Percentiles rank a stretch among this genome's conserved stretches.
phyloP scores from a whole-genome alignment of 306 rosid genomes.

The Phaseolus lunatus region DNA sequence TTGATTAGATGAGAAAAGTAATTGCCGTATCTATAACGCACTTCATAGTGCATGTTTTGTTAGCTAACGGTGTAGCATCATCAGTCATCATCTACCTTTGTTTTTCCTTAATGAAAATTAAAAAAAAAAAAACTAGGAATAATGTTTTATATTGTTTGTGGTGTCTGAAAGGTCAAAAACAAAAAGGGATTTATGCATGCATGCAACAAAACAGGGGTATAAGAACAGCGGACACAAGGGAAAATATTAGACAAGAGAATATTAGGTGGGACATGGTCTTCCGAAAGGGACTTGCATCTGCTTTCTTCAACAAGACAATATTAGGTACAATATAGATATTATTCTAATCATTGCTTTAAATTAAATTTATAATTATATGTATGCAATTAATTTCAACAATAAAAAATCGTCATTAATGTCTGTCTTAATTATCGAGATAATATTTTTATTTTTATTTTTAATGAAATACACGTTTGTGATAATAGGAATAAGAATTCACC shows the following conservation, averaged over 20 bases:
- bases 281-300: conserved; percentile 30
- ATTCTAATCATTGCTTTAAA: too few relatives aligned
- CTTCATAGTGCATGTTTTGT: conserved; percentile 12
- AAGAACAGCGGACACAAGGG: conserved; percentile 11
- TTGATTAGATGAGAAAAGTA: too few relatives aligned
- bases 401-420: too few relatives aligned
- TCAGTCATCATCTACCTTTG: conserved; percentile 13
- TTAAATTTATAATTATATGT: too few relatives aligned
- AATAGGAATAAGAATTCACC: too few relatives aligned
- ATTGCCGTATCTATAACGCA: too few relatives aligned
- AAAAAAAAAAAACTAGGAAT: neutral
- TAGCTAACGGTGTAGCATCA: conserved; percentile 29
- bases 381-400: too few relatives aligned
- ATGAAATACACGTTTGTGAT: too few relatives aligned
- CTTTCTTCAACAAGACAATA: neutral
- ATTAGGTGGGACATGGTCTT: conserved; percentile 31
- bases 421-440: too few relatives aligned
- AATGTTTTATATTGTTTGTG: conserved; percentile 12
- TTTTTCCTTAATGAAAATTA: neutral
- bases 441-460: too few relatives aligned
- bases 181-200: conserved; percentile 31
- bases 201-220: conserved; percentile 48
- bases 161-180: conserved; percentile 42
- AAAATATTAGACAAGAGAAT: conserved; percentile 31
- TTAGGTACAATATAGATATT: too few relatives aligned